Conservation (phyloP, 352 stramenopile species). For the Halophytophthora batemanensis region DNA sequence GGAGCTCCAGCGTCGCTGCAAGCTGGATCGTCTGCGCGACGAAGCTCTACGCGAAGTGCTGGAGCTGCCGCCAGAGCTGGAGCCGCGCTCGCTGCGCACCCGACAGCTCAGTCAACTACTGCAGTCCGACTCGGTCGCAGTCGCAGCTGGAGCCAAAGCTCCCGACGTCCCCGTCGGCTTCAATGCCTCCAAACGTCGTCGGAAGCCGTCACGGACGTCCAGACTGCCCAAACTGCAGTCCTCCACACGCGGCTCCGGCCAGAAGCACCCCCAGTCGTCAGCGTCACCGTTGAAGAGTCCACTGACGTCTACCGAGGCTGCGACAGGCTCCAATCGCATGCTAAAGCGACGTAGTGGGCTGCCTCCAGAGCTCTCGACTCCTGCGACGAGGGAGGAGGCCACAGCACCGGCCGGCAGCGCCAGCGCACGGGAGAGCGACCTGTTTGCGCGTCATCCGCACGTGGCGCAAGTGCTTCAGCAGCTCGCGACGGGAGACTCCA, state of each 20-base stretch:
- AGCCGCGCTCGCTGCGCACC: neutral
- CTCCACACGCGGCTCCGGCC: too few species aligned
- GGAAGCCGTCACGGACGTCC: too few species aligned
- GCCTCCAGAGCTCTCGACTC: too few species aligned
- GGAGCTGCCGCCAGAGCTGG: slow-evolving; percentile 5
- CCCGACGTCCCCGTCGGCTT: slow-evolving; percentile 14
- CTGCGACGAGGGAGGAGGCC: slow-evolving; percentile 13
- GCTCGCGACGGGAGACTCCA: slow-evolving; percentile 13
- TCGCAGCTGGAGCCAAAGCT: too few species aligned
- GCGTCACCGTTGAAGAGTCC: too few species aligned
- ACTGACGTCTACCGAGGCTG: too few species aligned
- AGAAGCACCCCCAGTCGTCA: too few species aligned
- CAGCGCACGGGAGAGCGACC: slow-evolving; percentile 19
- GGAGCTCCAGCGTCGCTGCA: slow-evolving; percentile 61
- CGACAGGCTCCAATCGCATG: too few species aligned
- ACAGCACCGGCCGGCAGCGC: neutral
- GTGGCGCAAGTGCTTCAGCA: slow-evolving; percentile 39
- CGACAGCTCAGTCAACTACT: slow-evolving; percentile 19
- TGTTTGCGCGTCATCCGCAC: slow-evolving; percentile 40
- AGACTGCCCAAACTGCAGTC: too few species aligned
- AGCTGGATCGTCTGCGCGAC: slow-evolving; percentile 57
- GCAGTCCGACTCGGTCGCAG: too few species aligned
- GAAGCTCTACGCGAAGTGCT: slow-evolving; percentile 61
- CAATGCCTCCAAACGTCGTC: neutral
- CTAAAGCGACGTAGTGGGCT: too few species aligned